phyloP scores from a whole-genome alignment of 2,329 filamentous ascomycete genomes.

The Cladosporium halotolerans region DNA sequence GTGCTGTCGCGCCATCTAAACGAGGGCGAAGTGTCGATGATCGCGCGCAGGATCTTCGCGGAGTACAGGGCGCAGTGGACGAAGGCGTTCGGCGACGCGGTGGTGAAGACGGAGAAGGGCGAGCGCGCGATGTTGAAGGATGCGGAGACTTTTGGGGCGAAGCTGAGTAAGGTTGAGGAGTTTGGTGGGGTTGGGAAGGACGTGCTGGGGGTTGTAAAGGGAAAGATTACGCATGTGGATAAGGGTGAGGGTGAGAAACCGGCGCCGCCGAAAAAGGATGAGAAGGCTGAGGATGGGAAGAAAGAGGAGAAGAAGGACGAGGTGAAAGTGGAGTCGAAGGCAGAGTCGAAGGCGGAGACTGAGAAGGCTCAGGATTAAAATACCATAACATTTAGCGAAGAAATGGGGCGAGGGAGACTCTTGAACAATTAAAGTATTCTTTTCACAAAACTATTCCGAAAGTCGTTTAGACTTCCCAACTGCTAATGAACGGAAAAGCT shows the following conservation, averaged over 20 bases:
- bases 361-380: no score
- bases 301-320: constrained; percentile 8
- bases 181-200: constrained; percentile 61
- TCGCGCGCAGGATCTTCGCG: constrained; percentile 79
- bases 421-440: no score
- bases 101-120: constrained; percentile 58
- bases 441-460: no score
- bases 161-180: constrained; percentile 71
- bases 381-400: no score
- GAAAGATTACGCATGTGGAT: constrained; percentile 40
- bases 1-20: constrained; percentile 77
- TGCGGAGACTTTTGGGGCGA: constrained; percentile 63
- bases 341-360: not conserved
- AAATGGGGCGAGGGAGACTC: not conserved
- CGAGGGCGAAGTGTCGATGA: constrained; percentile 68
- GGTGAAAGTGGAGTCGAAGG: not conserved
- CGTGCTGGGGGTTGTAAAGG: constrained; percentile 33
- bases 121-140: constrained; percentile 75
- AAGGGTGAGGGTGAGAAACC: constrained; percentile 5
- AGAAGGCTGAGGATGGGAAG: not conserved
- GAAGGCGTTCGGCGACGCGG: constrained; percentile 59
- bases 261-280: not conserved
- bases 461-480: no score
- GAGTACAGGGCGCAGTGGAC: constrained; percentile 77
- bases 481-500: no score